Evolutionary conservation across 2,329 filamentous ascomycete genomes (phyloP).

Genomic region (Chalaropsis ovoidea): DNA sequence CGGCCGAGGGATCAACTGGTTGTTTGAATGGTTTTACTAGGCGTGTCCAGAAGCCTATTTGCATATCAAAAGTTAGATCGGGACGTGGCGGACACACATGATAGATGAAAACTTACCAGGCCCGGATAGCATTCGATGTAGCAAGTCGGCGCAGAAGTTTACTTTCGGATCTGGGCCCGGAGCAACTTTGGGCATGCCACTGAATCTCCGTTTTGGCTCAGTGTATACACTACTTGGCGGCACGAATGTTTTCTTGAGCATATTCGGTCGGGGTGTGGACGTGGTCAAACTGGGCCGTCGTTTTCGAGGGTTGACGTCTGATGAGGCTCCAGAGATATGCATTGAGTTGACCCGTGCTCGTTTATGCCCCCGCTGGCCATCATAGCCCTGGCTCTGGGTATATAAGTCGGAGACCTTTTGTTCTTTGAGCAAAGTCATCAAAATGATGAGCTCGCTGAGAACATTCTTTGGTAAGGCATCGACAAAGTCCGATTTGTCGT

Average conservation of each 20-base stretch:
- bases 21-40: constrained; percentile 53
- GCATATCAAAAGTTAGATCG: not conserved
- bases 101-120: constrained; percentile 39
- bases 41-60: constrained; percentile 54
- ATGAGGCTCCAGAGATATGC: constrained; percentile 19
- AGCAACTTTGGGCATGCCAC: constrained; percentile 20
- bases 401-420: constrained; percentile 9
- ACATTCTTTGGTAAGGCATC: constrained; percentile 53
- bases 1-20: constrained; percentile 46
- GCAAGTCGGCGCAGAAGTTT: constrained; percentile 48
- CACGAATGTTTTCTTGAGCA: constrained; percentile 24
- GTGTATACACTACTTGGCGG: constrained; percentile 28
- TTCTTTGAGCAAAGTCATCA: constrained; percentile 48
- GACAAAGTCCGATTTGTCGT: constrained; percentile 47
- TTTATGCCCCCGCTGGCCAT: constrained; percentile 19
- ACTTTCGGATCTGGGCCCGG: constrained; percentile 35
- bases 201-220: constrained; percentile 29
- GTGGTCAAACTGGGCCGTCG: constrained; percentile 26
- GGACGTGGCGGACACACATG: not conserved
- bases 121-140: constrained; percentile 51
- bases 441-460: constrained; percentile 51
- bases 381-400: constrained; percentile 11
- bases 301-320: constrained; percentile 32
- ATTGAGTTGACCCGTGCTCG: constrained; percentile 21
- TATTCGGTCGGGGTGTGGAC: constrained; percentile 31